phyloP scores from a whole-genome alignment of 768 basidiomycete genomes.

The Boletus vinaceobasis region DNA sequence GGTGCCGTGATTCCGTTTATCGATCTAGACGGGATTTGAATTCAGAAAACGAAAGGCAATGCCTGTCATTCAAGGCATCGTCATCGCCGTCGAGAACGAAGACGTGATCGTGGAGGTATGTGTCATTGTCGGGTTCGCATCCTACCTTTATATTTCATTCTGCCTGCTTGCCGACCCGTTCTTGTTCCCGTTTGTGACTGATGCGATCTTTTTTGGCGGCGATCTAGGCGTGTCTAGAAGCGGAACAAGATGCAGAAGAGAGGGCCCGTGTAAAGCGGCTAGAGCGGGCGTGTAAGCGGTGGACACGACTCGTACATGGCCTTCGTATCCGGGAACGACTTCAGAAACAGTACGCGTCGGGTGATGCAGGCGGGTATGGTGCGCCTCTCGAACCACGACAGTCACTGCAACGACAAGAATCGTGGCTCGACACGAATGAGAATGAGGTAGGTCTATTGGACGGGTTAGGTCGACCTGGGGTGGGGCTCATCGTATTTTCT shows the following conservation, averaged over 20 bases:
- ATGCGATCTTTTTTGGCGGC: conserved; percentile 9
- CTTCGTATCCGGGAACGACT: conserved; percentile 81
- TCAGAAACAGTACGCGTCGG: conserved; percentile 66
- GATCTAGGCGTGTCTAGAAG: conserved; percentile 78
- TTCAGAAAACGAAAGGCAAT: conserved; percentile 90
- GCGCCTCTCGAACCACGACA: conserved; percentile 6
- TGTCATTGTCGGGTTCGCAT: conserved; percentile 14
- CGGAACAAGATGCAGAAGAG: conserved; percentile 73
- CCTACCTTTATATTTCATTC: not conserved
- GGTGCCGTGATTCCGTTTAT: conserved; percentile 1
- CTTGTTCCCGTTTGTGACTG: conserved; percentile 4
- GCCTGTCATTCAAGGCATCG: conserved; percentile 82
- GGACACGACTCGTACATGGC: conserved; percentile 85
- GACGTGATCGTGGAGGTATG: conserved; percentile 68
- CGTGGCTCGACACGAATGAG: conserved; percentile 20
- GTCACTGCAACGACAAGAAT: conserved; percentile 8
- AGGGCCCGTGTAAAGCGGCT: conserved; percentile 72
- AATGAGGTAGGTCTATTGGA: conserved; percentile 20
- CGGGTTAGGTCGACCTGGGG: not conserved
- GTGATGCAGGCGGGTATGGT: not conserved
- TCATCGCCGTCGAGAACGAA: conserved; percentile 81
- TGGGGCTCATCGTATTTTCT: conserved; percentile 14
- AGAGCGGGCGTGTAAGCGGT: conserved; percentile 81
- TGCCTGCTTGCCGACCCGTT: not conserved
- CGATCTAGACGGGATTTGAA: conserved; percentile 83